phyloP scores from a whole-genome alignment of 495 filamentous ascomycete genomes.

The Penicillium egyptiacum region DNA sequence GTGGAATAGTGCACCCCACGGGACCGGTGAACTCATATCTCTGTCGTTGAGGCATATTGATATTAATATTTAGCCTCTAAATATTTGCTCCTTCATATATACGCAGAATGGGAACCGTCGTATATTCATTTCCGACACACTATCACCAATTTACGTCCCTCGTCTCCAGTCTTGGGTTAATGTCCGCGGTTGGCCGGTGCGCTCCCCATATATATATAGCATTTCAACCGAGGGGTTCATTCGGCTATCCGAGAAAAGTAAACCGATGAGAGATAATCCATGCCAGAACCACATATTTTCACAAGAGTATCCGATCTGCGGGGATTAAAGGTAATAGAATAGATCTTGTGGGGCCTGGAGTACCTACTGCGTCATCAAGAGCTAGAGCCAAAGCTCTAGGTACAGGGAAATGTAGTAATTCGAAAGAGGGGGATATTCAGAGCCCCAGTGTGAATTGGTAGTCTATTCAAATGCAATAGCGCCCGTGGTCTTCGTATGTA shows the following conservation, averaged over 20 bases:
- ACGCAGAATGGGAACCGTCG: not conserved
- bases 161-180: slow-evolving; percentile 19
- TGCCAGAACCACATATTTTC: not conserved
- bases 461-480: slow-evolving; percentile 26
- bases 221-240: not conserved
- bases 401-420: not conserved
- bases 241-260: slow-evolving; percentile 12
- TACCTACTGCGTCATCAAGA: slow-evolving; percentile 4
- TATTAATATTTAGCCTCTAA: not conserved
- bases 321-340: not conserved
- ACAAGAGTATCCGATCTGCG: not conserved
- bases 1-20: slow-evolving; percentile 4
- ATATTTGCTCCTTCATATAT: not conserved
- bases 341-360: not conserved
- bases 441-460: slow-evolving; percentile 22
- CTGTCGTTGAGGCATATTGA: not conserved
- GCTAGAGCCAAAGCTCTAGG: not conserved
- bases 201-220: no score
- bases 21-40: no score
- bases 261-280: slow-evolving; percentile 6
- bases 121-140: not conserved
- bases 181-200: not conserved
- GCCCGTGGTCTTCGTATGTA: slow-evolving; percentile 19
- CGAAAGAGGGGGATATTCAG: not conserved
- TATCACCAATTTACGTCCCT: not conserved